A percentile compares a stretch with the other conserved stretches of the same genome.
phyloP scores from a whole-genome alignment of 352 stramenopile species.

The Nothophytophthora sp. region DNA sequence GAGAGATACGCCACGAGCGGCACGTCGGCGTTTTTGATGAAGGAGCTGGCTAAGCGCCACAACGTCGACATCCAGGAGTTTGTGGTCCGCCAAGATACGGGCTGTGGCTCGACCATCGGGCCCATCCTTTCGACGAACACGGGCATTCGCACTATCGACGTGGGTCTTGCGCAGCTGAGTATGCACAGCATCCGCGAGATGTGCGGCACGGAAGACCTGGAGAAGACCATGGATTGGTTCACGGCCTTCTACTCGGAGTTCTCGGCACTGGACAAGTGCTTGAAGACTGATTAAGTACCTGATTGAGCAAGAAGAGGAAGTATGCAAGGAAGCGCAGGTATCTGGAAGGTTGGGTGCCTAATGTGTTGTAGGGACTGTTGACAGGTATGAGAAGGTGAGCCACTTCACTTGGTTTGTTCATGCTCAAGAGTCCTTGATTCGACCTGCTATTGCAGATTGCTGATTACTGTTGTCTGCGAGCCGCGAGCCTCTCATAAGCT shows the following conservation, averaged over 20 bases:
- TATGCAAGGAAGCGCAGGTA: no score
- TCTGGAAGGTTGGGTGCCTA: no score
- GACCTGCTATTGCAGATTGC: no score
- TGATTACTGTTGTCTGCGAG: no score
- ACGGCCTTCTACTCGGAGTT: slow-evolving; percentile 94
- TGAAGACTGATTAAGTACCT: slow-evolving; percentile 61
- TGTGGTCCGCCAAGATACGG: slow-evolving; percentile 96
- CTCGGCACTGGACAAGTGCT: slow-evolving; percentile 83
- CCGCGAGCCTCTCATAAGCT: no score
- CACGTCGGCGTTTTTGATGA: slow-evolving; percentile 92
- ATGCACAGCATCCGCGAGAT: slow-evolving; percentile 99
- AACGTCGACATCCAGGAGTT: slow-evolving; percentile 95
- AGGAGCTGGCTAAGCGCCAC: slow-evolving; percentile 89
- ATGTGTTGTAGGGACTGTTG: no score
- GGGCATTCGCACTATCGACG: slow-evolving; percentile 97
- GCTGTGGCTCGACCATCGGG: slow-evolving; percentile 97
- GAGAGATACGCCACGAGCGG: slow-evolving; percentile 97
- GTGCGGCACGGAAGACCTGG: slow-evolving; percentile 91
- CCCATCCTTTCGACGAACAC: slow-evolving; percentile 95
- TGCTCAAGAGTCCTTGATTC: no score
- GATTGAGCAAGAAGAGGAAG: slow-evolving; percentile 7
- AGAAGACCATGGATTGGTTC: slow-evolving; percentile 89
- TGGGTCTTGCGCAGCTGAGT: slow-evolving; percentile 95
- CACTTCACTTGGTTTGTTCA: no score
- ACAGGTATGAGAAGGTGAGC: no score